Base-by-base conservation (phyloP, 2,329 filamentous ascomycete genomes). In the Penicillium griseofulvum region DNA sequence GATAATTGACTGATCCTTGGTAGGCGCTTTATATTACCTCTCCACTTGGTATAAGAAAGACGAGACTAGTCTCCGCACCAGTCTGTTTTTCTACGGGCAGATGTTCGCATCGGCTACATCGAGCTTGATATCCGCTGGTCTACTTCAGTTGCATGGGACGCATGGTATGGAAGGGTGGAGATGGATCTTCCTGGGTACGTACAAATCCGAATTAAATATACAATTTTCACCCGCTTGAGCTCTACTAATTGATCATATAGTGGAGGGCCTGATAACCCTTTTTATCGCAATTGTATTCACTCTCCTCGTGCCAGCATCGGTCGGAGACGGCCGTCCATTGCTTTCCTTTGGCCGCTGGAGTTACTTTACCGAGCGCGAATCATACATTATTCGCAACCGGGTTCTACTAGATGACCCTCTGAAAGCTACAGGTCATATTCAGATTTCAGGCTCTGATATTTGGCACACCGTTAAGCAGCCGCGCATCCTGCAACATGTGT, bases 11-110 rank as follows among this genome's bases (percentile, higher is more conserved):
- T 51, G 17, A 51, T 8, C 10, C 6, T 10, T 7, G 2, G 11
- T n/a, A 68, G 67, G 68, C n/a, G 68, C 68, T n/a, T 52, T 71
- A 4, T 71, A 71, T 43, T 70, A 80, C 2, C 68, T 84, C 1
- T 81, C 80, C 0, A 80, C 78, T 0, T 84, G 81, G 81, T 84
- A 84, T 65, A 82, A 79, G 0, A 75, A 74, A 3, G 71, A 72
- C 3, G 81, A 84, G 63, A 79, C 78, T 0, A 79, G 78, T 52
- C 79, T 82, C 56, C 75, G 81, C 9, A 76, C 82, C 46, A 80
- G 79, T 64, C 64, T 83, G 33, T 83, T 83, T 67, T 84, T 80
- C 69, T 80, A 83, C 53, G 82, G 81, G 11, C 82, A 82, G 61
- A 77, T 81, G 64, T 73, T 82, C 16, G 81, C 80, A 5, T 73